Evolutionary conservation across 441 rosid genomes (phyloP).

Genomic region (Brassica hybrid): DNA sequence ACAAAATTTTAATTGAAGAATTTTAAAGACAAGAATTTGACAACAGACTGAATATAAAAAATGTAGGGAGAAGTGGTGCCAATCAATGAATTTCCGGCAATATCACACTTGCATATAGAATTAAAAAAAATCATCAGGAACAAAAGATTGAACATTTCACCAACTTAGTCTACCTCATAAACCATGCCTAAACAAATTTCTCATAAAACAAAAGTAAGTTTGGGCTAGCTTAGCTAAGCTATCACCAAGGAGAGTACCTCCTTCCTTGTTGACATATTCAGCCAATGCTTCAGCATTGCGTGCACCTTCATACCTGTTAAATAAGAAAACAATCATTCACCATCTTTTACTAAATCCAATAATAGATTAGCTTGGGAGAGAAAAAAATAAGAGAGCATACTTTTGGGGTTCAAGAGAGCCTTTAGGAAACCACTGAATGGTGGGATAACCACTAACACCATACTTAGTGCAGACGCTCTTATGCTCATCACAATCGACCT

Average conservation of each 20-base stretch:
- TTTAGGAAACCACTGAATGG: constrained; percentile 92
- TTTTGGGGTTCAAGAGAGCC: constrained; percentile 89
- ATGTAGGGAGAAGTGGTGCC: background rate
- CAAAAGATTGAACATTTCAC: constrained; percentile 1
- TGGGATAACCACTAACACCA: constrained; percentile 91
- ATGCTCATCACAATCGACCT: constrained; percentile 98
- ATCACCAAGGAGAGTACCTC: constrained; percentile 56
- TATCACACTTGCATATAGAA: background rate
- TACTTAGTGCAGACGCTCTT: constrained; percentile 80
- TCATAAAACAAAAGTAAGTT: too few relatives aligned
- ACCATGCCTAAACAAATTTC: background rate
- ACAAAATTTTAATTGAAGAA: background rate
- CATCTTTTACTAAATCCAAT: background rate
- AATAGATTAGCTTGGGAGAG: background rate
- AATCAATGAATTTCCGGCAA: too few relatives aligned
- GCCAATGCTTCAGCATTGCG: constrained; percentile 80
- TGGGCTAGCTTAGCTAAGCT: background rate
- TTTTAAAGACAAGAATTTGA: background rate
- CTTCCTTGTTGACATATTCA: constrained; percentile 89
- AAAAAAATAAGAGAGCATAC: constrained; percentile 49
- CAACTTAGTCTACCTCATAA: constrained; percentile 7
- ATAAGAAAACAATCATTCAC: constrained; percentile 1
- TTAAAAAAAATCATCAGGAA: background rate
- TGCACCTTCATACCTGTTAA: constrained; percentile 82
- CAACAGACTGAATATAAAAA: background rate